Conservation (phyloP, 495 filamentous ascomycete species). For the Penicillium malachiteum region DNA sequence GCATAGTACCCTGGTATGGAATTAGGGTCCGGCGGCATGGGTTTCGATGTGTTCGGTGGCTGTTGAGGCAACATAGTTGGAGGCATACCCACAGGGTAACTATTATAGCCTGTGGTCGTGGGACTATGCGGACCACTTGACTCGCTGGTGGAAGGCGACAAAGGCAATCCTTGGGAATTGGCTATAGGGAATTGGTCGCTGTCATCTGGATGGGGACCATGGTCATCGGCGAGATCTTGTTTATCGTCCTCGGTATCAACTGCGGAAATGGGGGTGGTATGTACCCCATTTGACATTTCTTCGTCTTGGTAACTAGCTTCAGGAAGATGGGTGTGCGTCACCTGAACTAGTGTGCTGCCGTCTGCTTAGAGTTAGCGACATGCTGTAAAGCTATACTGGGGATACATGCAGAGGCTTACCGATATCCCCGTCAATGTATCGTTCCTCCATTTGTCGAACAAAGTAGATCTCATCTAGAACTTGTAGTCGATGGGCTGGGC, state of each 20-base stretch:
- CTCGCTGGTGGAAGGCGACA: conserved; percentile 24
- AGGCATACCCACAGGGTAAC: conserved; percentile 13
- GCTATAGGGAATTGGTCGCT: conserved; percentile 1
- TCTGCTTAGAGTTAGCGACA: conserved; percentile 14
- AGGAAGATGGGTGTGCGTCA: conserved; percentile 24
- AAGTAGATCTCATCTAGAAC: conserved; percentile 66
- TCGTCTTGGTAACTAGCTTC: conserved; percentile 18
- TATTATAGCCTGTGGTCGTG: conserved; percentile 7
- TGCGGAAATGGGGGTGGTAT: conserved; percentile 5
- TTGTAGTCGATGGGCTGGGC: conserved; percentile 30
- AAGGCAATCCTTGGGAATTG: conserved; percentile 7
- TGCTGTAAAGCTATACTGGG: neutral
- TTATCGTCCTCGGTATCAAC: conserved; percentile 2
- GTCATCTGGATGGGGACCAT: neutral
- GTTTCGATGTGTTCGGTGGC: conserved; percentile 8
- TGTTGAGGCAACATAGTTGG: conserved; percentile 11
- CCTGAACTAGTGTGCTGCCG: conserved; percentile 19
- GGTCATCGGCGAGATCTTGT: neutral
- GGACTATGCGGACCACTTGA: conserved; percentile 28
- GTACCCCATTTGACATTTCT: conserved; percentile 8
- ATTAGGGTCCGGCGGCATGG: conserved; percentile 2
- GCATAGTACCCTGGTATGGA: conserved; percentile 9
- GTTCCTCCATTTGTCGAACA: conserved; percentile 62
- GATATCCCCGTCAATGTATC: conserved; percentile 57
- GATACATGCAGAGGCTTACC: conserved; percentile 42